Percentiles rank a stretch among this genome's conserved stretches.
phyloP scores from a whole-genome alignment of 192 early-diverging fungal genomes.

The Umbelopsis vinacea region DNA sequence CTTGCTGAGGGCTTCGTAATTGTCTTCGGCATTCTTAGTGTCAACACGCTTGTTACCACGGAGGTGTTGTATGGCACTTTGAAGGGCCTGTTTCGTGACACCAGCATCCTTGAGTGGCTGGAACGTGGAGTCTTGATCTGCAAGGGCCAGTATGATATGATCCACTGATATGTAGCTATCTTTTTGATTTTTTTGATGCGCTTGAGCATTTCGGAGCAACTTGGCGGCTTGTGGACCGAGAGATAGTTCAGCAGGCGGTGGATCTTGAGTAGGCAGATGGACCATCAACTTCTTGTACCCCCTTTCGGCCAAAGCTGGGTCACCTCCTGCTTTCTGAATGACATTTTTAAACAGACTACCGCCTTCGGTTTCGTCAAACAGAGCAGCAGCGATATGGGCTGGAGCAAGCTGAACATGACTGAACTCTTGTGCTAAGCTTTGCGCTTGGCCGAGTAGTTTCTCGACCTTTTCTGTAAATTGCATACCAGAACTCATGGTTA shows the following conservation, averaged over 20 bases:
- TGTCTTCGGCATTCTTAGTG: constrained; percentile 81
- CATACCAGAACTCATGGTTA: constrained; percentile 54
- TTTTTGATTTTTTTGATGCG: constrained; percentile 83
- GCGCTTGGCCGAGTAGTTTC: constrained; percentile 64
- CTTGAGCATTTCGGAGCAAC: constrained; percentile 75
- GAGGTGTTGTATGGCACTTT: constrained; percentile 74
- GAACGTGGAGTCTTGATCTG: constrained; percentile 66
- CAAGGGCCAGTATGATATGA: constrained; percentile 85
- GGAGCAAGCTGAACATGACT: constrained; percentile 78
- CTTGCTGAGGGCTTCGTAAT: constrained; percentile 91
- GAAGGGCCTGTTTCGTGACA: constrained; percentile 69
- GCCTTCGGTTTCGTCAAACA: constrained; percentile 84
- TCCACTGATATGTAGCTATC: constrained; percentile 90
- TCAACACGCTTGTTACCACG: constrained; percentile 88
- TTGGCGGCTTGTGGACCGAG: constrained; percentile 66
- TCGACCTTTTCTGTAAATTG: constrained; percentile 90
- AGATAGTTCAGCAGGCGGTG: constrained; percentile 76
- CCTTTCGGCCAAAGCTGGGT: constrained; percentile 76
- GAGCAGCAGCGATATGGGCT: constrained; percentile 77
- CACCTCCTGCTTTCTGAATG: constrained; percentile 83
- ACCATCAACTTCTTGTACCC: constrained; percentile 78
- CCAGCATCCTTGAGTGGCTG: constrained; percentile 71
- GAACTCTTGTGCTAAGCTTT: constrained; percentile 75
- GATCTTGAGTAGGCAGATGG: constrained; percentile 82
- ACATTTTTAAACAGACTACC: constrained; percentile 76